Percentiles rank a stretch among this genome's conserved stretches.
These are phyloP conservation scores for Planoprotostelium fungivorum DNA, from an alignment of 78 protist species.

Conservation along the genomic window DNA sequence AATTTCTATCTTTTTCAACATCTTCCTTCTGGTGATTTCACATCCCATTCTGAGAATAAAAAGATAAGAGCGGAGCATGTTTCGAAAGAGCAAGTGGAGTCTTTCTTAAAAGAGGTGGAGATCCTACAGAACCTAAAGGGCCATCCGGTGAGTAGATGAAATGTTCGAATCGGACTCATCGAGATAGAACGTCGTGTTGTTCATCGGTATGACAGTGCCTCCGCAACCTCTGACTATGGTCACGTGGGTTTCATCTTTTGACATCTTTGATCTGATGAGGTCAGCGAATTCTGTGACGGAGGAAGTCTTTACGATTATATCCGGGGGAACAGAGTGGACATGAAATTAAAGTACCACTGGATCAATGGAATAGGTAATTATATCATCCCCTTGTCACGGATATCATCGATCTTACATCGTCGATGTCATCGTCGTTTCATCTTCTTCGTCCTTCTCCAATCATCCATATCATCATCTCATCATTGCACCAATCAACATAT, in stretches of 20 bases:
- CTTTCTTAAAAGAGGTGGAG: neutral
- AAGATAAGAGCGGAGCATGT: neutral
- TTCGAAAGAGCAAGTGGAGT: neutral
- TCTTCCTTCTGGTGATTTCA: too few relatives aligned
- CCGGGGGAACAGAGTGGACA: neutral
- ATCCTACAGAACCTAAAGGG: neutral
- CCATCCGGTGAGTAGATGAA: neutral
- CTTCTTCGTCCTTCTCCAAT: too few relatives aligned
- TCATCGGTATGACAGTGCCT: neutral
- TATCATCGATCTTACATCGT: too few relatives aligned
- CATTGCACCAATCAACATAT: too few relatives aligned
- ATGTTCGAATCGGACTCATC: too few relatives aligned
- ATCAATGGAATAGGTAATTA: neutral
- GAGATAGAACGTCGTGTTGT: neutral
- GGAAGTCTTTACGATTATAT: neutral
- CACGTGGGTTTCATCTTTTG: neutral
- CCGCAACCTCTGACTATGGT: neutral
- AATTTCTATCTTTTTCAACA: too few relatives aligned
- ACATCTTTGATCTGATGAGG: too few relatives aligned
- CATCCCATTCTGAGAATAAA: too few relatives aligned
- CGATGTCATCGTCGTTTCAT: too few relatives aligned
- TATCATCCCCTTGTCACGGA: neutral
- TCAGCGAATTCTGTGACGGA: neutral
- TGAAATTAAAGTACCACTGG: neutral
- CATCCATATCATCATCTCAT: too few relatives aligned